Conservation (phyloP, 2,329 filamentous ascomycete genomes). For the Ascochyta viciae-villosae region DNA sequence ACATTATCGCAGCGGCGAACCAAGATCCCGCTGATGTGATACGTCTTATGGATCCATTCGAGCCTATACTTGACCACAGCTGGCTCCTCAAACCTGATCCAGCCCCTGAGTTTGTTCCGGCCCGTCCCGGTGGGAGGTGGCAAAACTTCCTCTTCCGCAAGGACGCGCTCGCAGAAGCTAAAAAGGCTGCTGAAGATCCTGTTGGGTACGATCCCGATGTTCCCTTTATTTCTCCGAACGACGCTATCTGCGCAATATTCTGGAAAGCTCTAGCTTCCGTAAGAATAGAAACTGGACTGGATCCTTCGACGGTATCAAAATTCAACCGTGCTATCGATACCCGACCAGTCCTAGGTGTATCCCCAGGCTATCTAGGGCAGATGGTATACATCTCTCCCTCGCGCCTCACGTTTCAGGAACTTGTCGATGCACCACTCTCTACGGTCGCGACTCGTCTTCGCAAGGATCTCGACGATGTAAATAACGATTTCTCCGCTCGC, state of each 20-base stretch:
- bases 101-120: constrained; percentile 4
- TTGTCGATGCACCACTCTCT: constrained; percentile 25
- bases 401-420: constrained; percentile 26
- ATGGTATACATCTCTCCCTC: constrained; percentile 32
- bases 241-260: constrained; percentile 45
- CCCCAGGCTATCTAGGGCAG: constrained; percentile 40
- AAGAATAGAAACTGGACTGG: constrained; percentile 24
- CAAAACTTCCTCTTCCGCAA: constrained; percentile 31
- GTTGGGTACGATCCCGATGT: constrained; percentile 26
- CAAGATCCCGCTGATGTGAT: constrained; percentile 29
- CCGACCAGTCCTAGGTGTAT: constrained; percentile 29
- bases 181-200: constrained; percentile 22
- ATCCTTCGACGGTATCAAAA: constrained; percentile 22
- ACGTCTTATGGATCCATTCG: constrained; percentile 23
- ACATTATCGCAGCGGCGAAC: constrained; percentile 22
- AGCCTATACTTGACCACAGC: constrained; percentile 20
- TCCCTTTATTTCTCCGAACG: constrained; percentile 37
- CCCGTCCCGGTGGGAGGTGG: constrained; percentile 19
- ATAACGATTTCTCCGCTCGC: constrained; percentile 32
- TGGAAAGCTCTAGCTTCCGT: constrained; percentile 42
- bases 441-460: constrained; percentile 28
- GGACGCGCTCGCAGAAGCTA: constrained; percentile 16
- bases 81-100: constrained; percentile 16
- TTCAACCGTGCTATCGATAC: constrained; percentile 40
- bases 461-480: constrained; percentile 27